A percentile compares a stretch with the other conserved stretches of the same genome.
Evolutionary conservation across 139 green algal species (phyloP).

Genomic region (Chlamydomonas urium): DNA sequence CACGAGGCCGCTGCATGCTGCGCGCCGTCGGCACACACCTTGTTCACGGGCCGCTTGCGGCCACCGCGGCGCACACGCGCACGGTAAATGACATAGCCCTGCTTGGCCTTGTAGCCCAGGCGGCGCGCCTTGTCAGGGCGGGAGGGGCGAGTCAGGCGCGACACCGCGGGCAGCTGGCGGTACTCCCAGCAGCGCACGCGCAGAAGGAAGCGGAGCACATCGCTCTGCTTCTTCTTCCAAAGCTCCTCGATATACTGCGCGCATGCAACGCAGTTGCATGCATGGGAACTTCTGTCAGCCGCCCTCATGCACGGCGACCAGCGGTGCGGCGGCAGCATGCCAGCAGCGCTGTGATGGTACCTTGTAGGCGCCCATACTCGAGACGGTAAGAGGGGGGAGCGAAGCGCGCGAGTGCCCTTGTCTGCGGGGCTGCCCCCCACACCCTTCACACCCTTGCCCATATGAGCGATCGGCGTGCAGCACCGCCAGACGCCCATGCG

Average conservation of each 20-base stretch:
- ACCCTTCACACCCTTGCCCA: too few species aligned
- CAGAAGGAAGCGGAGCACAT: slow-evolving; percentile 98
- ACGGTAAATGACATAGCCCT: slow-evolving; percentile 95
- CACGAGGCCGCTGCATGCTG: too few species aligned
- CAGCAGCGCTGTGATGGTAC: slow-evolving; percentile 8
- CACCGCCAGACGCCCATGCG: too few species aligned
- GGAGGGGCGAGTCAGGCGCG: slow-evolving; percentile 80
- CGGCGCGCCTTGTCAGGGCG: slow-evolving; percentile 96
- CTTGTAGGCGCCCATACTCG: slow-evolving; percentile 60
- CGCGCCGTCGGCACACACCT: too few species aligned
- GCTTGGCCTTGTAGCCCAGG: slow-evolving; percentile 97
- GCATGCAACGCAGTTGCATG: too few species aligned
- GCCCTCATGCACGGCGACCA: too few species aligned
- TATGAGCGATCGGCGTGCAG: too few species aligned
- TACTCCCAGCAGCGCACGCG: slow-evolving; percentile 99
- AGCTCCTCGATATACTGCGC: slow-evolving; percentile 98
- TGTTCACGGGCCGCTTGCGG: slow-evolving; percentile 92
- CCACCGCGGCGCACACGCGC: slow-evolving; percentile 93
- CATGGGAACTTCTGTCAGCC: too few species aligned
- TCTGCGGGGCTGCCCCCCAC: too few species aligned
- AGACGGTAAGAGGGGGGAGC: too few species aligned
- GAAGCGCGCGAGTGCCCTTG: too few species aligned
- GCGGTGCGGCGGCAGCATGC: background rate
- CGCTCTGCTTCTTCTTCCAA: slow-evolving; percentile 97
- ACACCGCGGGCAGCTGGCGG: slow-evolving; percentile 88